Conservation (phyloP, 2,329 filamentous ascomycete species). For the Aspergillus ochraceoroseus region DNA sequence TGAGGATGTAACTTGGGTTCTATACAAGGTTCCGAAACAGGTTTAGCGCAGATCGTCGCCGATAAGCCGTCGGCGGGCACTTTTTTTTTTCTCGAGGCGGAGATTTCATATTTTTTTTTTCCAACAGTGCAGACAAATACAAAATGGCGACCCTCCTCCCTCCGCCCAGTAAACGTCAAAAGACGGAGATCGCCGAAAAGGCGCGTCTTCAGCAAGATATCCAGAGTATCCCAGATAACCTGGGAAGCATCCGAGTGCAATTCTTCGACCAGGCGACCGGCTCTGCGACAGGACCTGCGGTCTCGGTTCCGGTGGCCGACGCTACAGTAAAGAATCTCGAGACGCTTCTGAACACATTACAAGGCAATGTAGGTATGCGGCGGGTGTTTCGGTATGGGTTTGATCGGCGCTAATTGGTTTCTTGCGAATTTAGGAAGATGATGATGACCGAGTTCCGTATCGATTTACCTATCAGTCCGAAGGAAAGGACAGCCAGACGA, state of each 20-base stretch:
- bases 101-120: conserved; percentile 12
- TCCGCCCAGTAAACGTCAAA: conserved; percentile 84
- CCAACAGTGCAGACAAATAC: conserved; percentile 7
- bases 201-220: conserved; percentile 72
- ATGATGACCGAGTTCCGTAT: conserved; percentile 60
- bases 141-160: conserved; percentile 74
- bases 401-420: neutral
- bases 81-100: conserved; percentile 18
- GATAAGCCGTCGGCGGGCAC: conserved; percentile 16
- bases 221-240: conserved; percentile 58
- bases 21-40: conserved; percentile 18
- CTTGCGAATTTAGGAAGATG: conserved; percentile 41
- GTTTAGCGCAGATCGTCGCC: conserved; percentile 22
- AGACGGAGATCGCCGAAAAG: conserved; percentile 66
- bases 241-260: conserved; percentile 75
- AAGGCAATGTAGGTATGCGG: conserved; percentile 63
- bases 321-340: conserved; percentile 86
- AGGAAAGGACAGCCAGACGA: conserved; percentile 31
- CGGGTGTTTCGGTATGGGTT: too few species aligned
- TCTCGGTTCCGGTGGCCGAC: conserved; percentile 73
- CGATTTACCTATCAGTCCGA: conserved; percentile 57
- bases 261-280: conserved; percentile 77
- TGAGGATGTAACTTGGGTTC: neutral
- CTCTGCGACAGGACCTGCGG: conserved; percentile 64
- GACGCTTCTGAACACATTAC: conserved; percentile 74